Base-by-base conservation (phyloP, 257 asterid genomes). In the Capsicum chinense region DNA sequence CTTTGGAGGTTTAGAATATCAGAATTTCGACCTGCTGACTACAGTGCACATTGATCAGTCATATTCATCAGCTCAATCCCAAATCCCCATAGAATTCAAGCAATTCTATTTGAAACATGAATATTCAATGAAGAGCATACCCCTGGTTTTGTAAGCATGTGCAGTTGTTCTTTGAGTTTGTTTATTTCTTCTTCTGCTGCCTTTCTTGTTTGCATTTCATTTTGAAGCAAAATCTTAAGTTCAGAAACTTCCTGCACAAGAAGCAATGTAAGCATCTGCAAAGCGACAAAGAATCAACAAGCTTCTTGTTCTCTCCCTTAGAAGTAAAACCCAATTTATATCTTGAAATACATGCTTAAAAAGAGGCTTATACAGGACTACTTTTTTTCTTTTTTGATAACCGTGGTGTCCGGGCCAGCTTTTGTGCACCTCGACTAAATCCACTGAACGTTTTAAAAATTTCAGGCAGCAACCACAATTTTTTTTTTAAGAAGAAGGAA, bases 131-230 rank as follows among this genome's bases (percentile, higher is more conserved):
- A 79, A 85, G 74, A 84, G 60, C 84, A 56, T 89, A 95, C 97
- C 93, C 91, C 95, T 79, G 85, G 84, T 85, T 89, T 92, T 50
- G 90, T 90, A 78, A 91, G 88, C 63, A 84, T 85, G 80, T 87
- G 85, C 71, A 93, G 86, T 87, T 91, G 93, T 79, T 85, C 85
- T 89, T 90, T 93, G 84, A 96, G 89, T 83, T 86, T 86, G 79
- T 86, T 80, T 83, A 90, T 89, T 91, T 97, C 98, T 58, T 91
- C 97, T 90, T 97, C 99, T 83, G 99, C 99, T 39, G 95, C 92
- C 92, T 91, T 94, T 68, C 96, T 89, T 73, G 83, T 89, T 82
- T 85, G 86, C 85, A 87, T 85, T 93, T 95, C 99, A 84, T 93
- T 91, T 87, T 92, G 93, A 87, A 95, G 97, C 90, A 90, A 69